Evolutionary conservation across 148 eudicot species (phyloP), one percentile per base, ranked within the genome.

Genomic region (Cornus kousa): DNA sequence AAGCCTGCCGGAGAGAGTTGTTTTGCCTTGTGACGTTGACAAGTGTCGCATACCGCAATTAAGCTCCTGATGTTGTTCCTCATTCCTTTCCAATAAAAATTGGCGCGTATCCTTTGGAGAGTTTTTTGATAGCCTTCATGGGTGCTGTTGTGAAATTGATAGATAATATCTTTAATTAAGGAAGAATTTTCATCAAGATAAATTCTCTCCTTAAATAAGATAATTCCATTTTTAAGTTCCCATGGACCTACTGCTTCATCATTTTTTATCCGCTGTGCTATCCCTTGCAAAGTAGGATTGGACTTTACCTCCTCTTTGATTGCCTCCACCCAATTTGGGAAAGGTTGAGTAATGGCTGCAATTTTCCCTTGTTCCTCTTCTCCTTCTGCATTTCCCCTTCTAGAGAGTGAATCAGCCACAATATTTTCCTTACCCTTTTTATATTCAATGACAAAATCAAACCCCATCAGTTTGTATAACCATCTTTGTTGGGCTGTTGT

Each of bases 111-210:
- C 16, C 11, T 68, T 4, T 31, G 12, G 35, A 68, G 71, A 32
- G 71, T 31, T 68, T 28, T 68, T 68, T 68, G 71, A 68, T n/a
- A 31, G 2, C 39, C 39, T 68, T 68, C 39, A 68, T 68, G 71
- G 17, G 71, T 68, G 14, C 35, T 31, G 2, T 22, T 22, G 10
- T 68, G 71, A 22, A 68, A 68, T 8, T 68, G 71, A 12, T 2
- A 3, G 0, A 31, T 28, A 4, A 68, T 68, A 3, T 68, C 13
- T 9, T 5, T 2, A 32, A 68, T 22, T 31, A 68, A 68, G 8
- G 19, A 32, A 28, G 39, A 68, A 32, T 68, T 24, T 28, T 68
- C 7, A 28, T 33, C 12, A 31, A 68, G 71, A 28, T 68, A 68
- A 68, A 68, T 68, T 28, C 17, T 10, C 31, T 68, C 39, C 17